Conservation (phyloP, 2,329 filamentous ascomycete genomes). For the Penicillium concentricum region DNA sequence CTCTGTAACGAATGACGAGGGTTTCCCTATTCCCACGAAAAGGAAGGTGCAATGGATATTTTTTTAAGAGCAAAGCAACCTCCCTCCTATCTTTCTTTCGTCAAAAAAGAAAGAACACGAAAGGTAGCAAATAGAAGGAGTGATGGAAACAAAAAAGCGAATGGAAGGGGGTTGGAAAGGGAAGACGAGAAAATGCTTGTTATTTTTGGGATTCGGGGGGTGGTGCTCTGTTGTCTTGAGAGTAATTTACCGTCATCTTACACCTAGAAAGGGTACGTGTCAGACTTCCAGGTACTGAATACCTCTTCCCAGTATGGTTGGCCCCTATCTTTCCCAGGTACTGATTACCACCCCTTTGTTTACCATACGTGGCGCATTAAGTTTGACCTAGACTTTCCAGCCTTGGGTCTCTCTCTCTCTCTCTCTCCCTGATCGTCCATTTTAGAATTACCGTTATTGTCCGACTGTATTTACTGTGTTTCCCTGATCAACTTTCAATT, state of each 20-base stretch:
- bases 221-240: conserved; percentile 10
- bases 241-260: conserved; percentile 25
- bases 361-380: conserved; percentile 7
- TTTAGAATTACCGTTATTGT: conserved; percentile 13
- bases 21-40: conserved; percentile 1
- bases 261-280: conserved; percentile 12
- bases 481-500: neutral
- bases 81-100: conserved; percentile 13
- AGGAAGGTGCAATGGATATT: conserved; percentile 11
- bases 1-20: conserved; percentile 22
- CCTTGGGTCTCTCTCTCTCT: neutral
- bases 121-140: conserved; percentile 32
- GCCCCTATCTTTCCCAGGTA: conserved; percentile 3
- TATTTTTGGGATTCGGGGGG: conserved; percentile 24
- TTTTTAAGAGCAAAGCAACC: conserved; percentile 11
- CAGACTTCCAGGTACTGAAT: conserved; percentile 10
- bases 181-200: conserved; percentile 20
- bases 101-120: conserved; percentile 25
- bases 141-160: conserved; percentile 26
- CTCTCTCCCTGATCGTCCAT: neutral
- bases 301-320: conserved; percentile 8
- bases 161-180: conserved; percentile 21
- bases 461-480: conserved; percentile 10
- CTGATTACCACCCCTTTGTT: conserved; percentile 1
- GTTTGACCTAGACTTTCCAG: neutral